phyloP scores from a whole-genome alignment of 495 filamentous ascomycete species.

The Lophiotrema nucula region DNA sequence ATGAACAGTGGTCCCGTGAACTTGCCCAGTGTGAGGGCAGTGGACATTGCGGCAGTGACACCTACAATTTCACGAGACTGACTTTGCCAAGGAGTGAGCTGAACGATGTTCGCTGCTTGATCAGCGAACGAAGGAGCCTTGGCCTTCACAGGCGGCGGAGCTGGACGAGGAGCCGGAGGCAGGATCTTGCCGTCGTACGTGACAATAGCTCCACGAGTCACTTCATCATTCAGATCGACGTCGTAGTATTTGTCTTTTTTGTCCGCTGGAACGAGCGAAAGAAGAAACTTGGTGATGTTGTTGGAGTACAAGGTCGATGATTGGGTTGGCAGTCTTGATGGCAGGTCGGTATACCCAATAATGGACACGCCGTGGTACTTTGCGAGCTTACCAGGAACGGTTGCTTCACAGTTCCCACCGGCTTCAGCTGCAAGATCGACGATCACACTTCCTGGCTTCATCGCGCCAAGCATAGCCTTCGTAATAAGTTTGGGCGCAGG shows the following conservation, averaged over 20 bases:
- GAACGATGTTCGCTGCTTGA: conserved; percentile 52
- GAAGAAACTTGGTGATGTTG: conserved; percentile 78
- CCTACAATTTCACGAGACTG: conserved; percentile 64
- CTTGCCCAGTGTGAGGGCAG: conserved; percentile 70
- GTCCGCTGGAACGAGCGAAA: conserved; percentile 72
- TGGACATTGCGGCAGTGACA: conserved; percentile 71
- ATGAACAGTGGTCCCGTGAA: conserved; percentile 73
- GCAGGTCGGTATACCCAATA: conserved; percentile 81
- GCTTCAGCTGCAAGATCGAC: conserved; percentile 80
- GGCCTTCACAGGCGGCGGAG: conserved; percentile 60
- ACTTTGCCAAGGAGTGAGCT: conserved; percentile 75
- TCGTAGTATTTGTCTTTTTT: conserved; percentile 68
- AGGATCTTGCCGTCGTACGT: conserved; percentile 70
- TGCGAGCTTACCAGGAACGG: conserved; percentile 63
- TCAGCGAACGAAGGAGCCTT: conserved; percentile 48
- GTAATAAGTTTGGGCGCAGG: conserved; percentile 76
- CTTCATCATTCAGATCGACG: conserved; percentile 73
- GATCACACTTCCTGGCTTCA: conserved; percentile 79
- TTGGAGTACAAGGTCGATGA: conserved; percentile 81
- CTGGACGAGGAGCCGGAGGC: conserved; percentile 67
- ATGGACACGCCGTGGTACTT: conserved; percentile 73
- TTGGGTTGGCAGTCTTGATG: conserved; percentile 75
- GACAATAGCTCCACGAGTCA: conserved; percentile 76
- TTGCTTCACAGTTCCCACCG: conserved; percentile 78
- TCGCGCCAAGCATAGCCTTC: conserved; percentile 63